Evolutionary conservation across 2,329 filamentous ascomycete genomes (phyloP).

Genomic region (Cephalotrichum gorgonifer): DNA sequence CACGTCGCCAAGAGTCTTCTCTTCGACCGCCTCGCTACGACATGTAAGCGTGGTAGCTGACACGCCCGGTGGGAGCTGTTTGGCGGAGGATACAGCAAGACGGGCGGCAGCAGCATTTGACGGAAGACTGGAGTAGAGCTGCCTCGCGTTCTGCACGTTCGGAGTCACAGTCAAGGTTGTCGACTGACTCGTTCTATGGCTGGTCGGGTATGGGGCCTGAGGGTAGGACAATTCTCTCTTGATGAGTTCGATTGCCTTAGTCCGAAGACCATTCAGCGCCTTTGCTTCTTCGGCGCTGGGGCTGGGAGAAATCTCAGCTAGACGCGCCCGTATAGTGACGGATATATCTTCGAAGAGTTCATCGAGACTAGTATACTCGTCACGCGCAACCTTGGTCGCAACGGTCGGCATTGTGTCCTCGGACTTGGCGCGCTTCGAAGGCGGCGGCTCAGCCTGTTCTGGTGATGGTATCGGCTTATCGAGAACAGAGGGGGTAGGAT

Average conservation of each 20-base stretch:
- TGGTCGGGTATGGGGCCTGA: constrained; percentile 8
- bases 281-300: constrained; percentile 2
- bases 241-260: constrained; percentile 51
- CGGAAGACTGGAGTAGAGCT: neutral
- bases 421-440: constrained; percentile 52
- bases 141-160: constrained; percentile 25
- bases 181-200: constrained; percentile 25
- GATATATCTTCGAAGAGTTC: constrained; percentile 52
- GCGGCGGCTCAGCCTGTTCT: constrained; percentile 36
- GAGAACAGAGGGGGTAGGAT: constrained; percentile 29
- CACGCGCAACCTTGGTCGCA: constrained; percentile 40
- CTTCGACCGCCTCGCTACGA: neutral
- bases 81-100: neutral
- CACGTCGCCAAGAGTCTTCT: constrained; percentile 57
- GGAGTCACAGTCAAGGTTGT: constrained; percentile 25
- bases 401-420: constrained; percentile 34
- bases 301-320: constrained; percentile 23
- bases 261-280: constrained; percentile 13
- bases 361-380: constrained; percentile 50
- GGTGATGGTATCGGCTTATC: neutral
- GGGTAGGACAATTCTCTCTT: constrained; percentile 48
- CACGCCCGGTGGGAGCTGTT: neutral
- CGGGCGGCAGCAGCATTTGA: neutral
- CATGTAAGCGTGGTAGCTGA: neutral
- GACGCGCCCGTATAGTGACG: constrained; percentile 33